Conservation (phyloP, 139 green algal species). For the Diplosphaera chodatii region DNA sequence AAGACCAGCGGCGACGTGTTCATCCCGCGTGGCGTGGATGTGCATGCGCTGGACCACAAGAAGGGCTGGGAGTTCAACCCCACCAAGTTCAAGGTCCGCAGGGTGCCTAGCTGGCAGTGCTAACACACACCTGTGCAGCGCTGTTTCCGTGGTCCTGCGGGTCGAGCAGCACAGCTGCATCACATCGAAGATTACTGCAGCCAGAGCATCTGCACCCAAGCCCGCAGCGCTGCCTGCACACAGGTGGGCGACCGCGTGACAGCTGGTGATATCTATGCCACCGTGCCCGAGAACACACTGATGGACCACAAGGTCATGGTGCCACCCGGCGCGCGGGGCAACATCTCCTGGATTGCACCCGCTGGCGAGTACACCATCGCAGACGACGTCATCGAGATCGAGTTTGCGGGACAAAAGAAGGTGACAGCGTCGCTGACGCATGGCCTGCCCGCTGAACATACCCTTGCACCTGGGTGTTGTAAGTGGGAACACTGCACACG, state of each 20-base stretch:
- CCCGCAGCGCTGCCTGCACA: no score
- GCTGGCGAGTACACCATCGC: conserved; percentile 83
- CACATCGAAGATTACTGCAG: not conserved
- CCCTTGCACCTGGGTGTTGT: no score
- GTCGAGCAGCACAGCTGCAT: no score
- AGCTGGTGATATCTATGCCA: conserved; percentile 91
- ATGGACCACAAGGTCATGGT: conserved; percentile 91
- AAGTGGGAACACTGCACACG: no score
- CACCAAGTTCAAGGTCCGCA: conserved; percentile 69
- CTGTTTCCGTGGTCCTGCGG: no score
- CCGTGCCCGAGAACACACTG: conserved; percentile 92
- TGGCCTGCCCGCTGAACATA: no score
- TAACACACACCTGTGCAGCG: no score
- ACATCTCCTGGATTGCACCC: conserved; percentile 87
- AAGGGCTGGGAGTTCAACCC: conserved; percentile 91
- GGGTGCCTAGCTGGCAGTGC: not conserved
- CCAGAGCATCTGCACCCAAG: no score
- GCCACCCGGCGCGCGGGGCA: conserved; percentile 78
- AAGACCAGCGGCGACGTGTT: conserved; percentile 73
- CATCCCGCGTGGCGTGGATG: conserved; percentile 93
- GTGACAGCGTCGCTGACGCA: conserved; percentile 10
- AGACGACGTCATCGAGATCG: conserved; percentile 94
- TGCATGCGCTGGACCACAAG: conserved; percentile 80
- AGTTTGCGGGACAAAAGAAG: conserved; percentile 93
- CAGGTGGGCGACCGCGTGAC: conserved; percentile 89